These are phyloP conservation scores for Saccharomycopsis vini DNA, from an alignment of 805 yeast genomes.

Conservation along the genomic window DNA sequence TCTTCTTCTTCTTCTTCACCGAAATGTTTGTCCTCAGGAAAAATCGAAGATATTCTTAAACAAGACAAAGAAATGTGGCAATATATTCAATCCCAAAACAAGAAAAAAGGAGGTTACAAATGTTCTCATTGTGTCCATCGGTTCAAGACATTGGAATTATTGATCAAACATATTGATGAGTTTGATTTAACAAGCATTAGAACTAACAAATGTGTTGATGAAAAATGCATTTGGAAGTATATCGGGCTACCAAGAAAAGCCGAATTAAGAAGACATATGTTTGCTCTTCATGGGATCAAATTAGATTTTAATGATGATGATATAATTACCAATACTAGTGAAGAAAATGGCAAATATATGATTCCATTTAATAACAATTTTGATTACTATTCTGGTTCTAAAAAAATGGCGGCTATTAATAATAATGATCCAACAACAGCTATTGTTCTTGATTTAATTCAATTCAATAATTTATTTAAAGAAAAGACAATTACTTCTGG, in stretches of 20 bases:
- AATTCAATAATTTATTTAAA: no score
- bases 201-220: slow-evolving; percentile 37
- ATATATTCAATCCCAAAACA: slow-evolving; percentile 19
- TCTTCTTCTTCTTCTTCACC: no score
- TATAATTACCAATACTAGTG: no score
- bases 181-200: slow-evolving; percentile 26
- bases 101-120: slow-evolving; percentile 32
- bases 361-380: no score
- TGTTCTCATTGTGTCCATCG: slow-evolving; percentile 39
- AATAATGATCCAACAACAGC: no score
- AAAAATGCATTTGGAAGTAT: slow-evolving; percentile 39
- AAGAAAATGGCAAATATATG: no score
- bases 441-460: no score
- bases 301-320: not conserved
- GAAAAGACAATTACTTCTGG: no score
- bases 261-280: slow-evolving; percentile 42
- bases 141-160: slow-evolving; percentile 31
- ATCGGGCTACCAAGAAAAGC: slow-evolving; percentile 41
- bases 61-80: slow-evolving; percentile 1
- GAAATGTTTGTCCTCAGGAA: no score
- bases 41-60: not conserved
- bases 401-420: no score
- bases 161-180: slow-evolving; percentile 38
- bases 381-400: no score
- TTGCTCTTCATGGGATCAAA: slow-evolving; percentile 32